Evolutionary conservation across 768 basidiomycete species (phyloP).

Genomic region (Phlebiopsis gigantea): DNA sequence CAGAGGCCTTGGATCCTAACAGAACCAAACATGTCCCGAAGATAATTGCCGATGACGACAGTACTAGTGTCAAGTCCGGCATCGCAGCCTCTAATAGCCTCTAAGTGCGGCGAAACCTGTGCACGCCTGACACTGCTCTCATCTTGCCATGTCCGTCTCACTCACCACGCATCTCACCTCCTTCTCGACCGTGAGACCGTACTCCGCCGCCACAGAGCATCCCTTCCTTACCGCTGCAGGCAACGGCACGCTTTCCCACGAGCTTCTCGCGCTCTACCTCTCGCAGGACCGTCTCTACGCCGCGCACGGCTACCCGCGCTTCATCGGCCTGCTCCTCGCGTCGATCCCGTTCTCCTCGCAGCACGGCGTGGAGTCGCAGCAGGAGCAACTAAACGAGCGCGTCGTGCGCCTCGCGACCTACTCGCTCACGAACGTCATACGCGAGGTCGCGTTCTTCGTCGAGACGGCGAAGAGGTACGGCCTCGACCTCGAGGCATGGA

Average conservation of each 20-base stretch:
- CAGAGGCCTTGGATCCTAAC: slow-evolving; percentile 6
- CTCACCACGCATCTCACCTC: slow-evolving; percentile 32
- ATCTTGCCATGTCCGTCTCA: not conserved
- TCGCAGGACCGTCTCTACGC: slow-evolving; percentile 74
- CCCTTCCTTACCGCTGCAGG: slow-evolving; percentile 59
- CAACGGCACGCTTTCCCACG: slow-evolving; percentile 39
- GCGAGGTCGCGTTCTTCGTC: slow-evolving; percentile 58
- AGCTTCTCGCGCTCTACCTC: slow-evolving; percentile 56
- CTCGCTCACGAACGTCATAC: slow-evolving; percentile 52
- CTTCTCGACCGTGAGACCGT: slow-evolving; percentile 31
- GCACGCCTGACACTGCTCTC: not conserved
- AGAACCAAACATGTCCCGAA: not conserved
- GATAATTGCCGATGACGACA: not conserved
- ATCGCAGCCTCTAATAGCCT: no score
- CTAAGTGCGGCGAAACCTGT: no score
- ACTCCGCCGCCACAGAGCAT: slow-evolving; percentile 46
- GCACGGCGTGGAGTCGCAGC: slow-evolving; percentile 26
- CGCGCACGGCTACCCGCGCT: slow-evolving; percentile 67
- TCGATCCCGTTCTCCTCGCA: slow-evolving; percentile 46
- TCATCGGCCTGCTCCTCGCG: slow-evolving; percentile 61
- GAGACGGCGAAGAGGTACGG: slow-evolving; percentile 39
- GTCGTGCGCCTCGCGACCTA: slow-evolving; percentile 46
- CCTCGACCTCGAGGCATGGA: slow-evolving; percentile 44
- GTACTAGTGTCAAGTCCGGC: no score
- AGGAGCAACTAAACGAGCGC: slow-evolving; percentile 32